Evolutionary conservation across 108 stramenopile genomes (phyloP).

Genomic region (Cylindrotheca fusiformis): DNA sequence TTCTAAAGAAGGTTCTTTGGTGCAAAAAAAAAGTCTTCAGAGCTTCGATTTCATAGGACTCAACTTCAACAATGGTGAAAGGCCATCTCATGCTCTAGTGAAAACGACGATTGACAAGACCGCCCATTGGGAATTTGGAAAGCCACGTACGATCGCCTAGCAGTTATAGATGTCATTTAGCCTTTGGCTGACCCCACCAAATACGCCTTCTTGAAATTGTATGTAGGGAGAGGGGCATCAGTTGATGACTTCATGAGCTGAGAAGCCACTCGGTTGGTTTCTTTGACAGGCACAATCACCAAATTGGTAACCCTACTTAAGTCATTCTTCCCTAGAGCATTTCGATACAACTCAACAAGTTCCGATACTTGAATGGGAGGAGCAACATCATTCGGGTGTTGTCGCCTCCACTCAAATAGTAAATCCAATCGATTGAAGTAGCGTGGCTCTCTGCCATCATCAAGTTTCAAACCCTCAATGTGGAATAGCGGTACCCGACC

Average conservation of each 20-base stretch:
- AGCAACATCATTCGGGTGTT: constrained; percentile 4
- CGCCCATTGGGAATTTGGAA: no score
- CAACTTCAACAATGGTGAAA: no score
- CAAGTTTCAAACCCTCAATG: constrained; percentile 9
- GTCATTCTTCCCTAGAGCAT: neutral
- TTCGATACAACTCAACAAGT: constrained; percentile 14
- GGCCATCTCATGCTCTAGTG: no score
- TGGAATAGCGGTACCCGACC: constrained; percentile 27
- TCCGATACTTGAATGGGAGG: constrained; percentile 11
- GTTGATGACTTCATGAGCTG: constrained; percentile 12
- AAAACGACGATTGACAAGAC: no score
- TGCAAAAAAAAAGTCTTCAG: no score
- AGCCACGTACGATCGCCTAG: no score
- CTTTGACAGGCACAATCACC: constrained; percentile 15
- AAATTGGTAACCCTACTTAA: neutral
- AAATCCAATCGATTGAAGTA: constrained; percentile 21
- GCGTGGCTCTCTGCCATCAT: constrained; percentile 4
- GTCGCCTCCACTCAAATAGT: constrained; percentile 15
- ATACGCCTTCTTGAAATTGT: constrained; percentile 27
- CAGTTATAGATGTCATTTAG: neutral
- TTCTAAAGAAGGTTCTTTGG: no score
- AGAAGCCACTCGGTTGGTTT: constrained; percentile 16
- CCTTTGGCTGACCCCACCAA: constrained; percentile 22
- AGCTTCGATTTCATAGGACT: no score
- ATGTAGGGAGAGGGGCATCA: neutral